Percentiles rank a stretch among this genome's conserved stretches.
phyloP scores from a whole-genome alignment of 768 basidiomycete genomes.

The Tulasnella sp. region DNA sequence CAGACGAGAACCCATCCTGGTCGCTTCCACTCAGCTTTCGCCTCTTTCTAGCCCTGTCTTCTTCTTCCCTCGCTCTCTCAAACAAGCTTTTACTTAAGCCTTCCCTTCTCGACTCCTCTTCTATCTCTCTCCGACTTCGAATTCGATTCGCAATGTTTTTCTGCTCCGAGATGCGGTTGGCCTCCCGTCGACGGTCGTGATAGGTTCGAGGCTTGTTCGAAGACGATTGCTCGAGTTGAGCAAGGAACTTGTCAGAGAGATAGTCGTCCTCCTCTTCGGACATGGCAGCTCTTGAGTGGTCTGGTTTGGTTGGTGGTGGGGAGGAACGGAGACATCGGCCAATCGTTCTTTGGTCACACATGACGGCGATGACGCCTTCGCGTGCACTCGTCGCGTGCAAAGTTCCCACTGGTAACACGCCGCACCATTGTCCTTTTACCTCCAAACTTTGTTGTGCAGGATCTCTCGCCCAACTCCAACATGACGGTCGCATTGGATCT shows the following conservation, averaged over 20 bases:
- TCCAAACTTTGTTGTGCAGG: neutral
- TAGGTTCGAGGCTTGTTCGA: slow-evolving; percentile 54
- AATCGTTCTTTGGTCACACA: neutral
- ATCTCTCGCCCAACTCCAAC: neutral
- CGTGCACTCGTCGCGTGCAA: neutral
- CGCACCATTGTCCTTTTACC: neutral
- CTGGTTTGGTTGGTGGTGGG: neutral
- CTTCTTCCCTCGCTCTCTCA: slow-evolving; percentile 70
- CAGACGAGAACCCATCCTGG: slow-evolving; percentile 10
- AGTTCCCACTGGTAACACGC: neutral
- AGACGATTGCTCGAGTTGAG: slow-evolving; percentile 46
- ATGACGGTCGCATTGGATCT: slow-evolving; percentile 54
- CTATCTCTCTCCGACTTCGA: slow-evolving; percentile 53
- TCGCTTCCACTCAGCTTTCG: slow-evolving; percentile 14
- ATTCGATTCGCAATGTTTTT: slow-evolving; percentile 70
- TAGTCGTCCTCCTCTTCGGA: slow-evolving; percentile 83
- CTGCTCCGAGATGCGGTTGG: slow-evolving; percentile 56
- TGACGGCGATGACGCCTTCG: neutral
- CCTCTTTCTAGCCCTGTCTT: slow-evolving; percentile 46
- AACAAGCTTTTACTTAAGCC: slow-evolving; percentile 73
- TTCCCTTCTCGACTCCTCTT: slow-evolving; percentile 48
- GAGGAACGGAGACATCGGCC: neutral
- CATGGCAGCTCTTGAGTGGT: slow-evolving; percentile 50
- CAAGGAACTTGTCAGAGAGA: slow-evolving; percentile 83
- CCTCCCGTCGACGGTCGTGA: slow-evolving; percentile 68